Conservation (phyloP, 2,329 filamentous ascomycete genomes). For the Stenocarpella maydis region DNA sequence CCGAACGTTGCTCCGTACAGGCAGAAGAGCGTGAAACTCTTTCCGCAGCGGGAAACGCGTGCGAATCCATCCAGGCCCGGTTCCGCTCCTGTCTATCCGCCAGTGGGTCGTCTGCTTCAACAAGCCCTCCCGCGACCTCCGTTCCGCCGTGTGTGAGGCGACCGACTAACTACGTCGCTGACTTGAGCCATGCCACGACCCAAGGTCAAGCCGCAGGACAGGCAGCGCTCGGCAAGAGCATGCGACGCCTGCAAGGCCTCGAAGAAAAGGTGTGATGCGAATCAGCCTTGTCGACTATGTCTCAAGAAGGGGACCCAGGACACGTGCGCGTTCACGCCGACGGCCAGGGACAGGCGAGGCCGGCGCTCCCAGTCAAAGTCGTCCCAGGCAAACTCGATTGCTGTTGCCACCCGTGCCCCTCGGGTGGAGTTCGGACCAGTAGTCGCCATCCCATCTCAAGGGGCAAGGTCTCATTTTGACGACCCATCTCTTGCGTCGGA, state of each 20-base stretch:
- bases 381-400: conserved; percentile 13
- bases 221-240: conserved; percentile 31
- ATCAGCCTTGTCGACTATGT: conserved; percentile 29
- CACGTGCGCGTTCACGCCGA: conserved; percentile 23
- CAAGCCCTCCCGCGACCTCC: conserved; percentile 6
- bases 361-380: background rate
- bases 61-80: too few relatives aligned
- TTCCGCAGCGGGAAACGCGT: too few relatives aligned
- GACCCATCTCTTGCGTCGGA: background rate
- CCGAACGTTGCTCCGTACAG: too few relatives aligned
- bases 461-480: background rate
- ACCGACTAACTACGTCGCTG: background rate
- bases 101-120: conserved; percentile 3
- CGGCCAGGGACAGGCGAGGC: conserved; percentile 19
- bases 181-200: conserved; percentile 29
- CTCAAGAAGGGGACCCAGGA: conserved; percentile 30
- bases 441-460: background rate
- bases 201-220: conserved; percentile 31
- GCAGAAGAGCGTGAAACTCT: too few relatives aligned
- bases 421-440: background rate
- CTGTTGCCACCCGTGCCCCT: background rate
- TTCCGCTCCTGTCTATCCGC: background rate
- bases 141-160: conserved; percentile 12
- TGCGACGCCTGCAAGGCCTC: conserved; percentile 33
- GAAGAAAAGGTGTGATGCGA: conserved; percentile 31